Percentiles rank a stretch among this genome's conserved stretches.
Evolutionary conservation across 2,329 filamentous ascomycete genomes (phyloP).

Genomic region (Xylariaceae sp.): DNA sequence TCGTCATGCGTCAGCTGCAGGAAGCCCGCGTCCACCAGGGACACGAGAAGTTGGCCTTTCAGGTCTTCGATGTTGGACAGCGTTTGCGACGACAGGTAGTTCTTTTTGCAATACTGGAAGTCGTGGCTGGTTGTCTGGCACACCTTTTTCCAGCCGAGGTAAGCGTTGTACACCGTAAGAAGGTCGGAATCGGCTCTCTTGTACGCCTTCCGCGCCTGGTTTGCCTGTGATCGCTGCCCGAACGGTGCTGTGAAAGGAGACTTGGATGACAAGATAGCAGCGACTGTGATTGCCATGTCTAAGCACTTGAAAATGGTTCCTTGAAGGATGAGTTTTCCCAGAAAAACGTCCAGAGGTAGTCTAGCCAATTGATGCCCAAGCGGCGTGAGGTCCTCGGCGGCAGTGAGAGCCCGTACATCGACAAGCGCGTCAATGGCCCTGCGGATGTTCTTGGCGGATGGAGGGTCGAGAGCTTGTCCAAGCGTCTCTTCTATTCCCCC

Average conservation of each 20-base stretch:
- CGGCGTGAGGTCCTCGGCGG: constrained; percentile 76
- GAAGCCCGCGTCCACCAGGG: constrained; percentile 81
- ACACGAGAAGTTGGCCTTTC: constrained; percentile 83
- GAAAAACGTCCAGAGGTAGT: constrained; percentile 85
- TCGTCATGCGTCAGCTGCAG: constrained; percentile 71
- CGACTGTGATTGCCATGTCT: constrained; percentile 86
- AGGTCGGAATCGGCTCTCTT: constrained; percentile 86
- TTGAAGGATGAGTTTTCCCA: constrained; percentile 87
- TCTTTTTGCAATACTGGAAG: constrained; percentile 88
- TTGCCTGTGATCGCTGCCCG: constrained; percentile 75
- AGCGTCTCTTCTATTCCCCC: constrained; percentile 90
- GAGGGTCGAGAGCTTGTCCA: constrained; percentile 81
- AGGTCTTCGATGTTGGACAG: constrained; percentile 91
- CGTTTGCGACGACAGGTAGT: constrained; percentile 85
- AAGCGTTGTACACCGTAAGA: constrained; percentile 90
- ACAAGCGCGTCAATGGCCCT: constrained; percentile 88
- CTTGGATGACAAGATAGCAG: constrained; percentile 90
- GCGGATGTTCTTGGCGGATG: constrained; percentile 86
- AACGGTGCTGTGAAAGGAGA: constrained; percentile 88
- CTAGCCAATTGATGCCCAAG: constrained; percentile 83
- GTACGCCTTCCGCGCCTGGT: constrained; percentile 73
- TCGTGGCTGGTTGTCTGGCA: constrained; percentile 72
- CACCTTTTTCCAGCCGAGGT: constrained; percentile 79
- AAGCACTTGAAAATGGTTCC: constrained; percentile 85
- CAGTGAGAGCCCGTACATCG: constrained; percentile 84